Percentiles rank a stretch among this genome's conserved stretches.
These are phyloP conservation scores for Ustilago cynodontis DNA, from an alignment of 1,284 basidiomycete genomes.

Conservation along the genomic window DNA sequence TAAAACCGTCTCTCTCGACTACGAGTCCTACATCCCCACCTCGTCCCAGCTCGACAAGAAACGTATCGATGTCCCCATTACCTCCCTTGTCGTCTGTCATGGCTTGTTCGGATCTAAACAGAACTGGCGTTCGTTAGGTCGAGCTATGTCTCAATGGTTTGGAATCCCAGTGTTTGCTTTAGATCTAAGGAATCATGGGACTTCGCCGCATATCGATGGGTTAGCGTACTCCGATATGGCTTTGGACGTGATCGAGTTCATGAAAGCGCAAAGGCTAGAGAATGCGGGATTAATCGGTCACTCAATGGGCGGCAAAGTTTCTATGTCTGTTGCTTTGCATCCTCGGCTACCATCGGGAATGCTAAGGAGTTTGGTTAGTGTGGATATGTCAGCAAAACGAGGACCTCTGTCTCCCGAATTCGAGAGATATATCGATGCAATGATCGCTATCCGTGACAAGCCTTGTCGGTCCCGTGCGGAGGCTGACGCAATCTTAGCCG, in stretches of 20 bases:
- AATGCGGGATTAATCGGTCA: slow-evolving; percentile 83
- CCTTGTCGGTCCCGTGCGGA: slow-evolving; percentile 76
- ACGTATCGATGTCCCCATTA: slow-evolving; percentile 20
- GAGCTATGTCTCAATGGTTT: slow-evolving; percentile 76
- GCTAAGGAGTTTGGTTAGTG: slow-evolving; percentile 79
- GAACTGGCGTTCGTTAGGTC: slow-evolving; percentile 81
- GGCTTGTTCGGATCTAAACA: slow-evolving; percentile 79
- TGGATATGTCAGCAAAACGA: slow-evolving; percentile 81
- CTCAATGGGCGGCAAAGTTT: slow-evolving; percentile 91
- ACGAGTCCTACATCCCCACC: slow-evolving; percentile 43
- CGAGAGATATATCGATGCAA: slow-evolving; percentile 76
- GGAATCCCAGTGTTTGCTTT: slow-evolving; percentile 79
- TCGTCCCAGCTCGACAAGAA: slow-evolving; percentile 10
- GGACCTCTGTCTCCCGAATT: slow-evolving; percentile 77
- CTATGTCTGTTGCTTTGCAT: slow-evolving; percentile 81
- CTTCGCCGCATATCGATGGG: slow-evolving; percentile 78
- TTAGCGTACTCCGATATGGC: slow-evolving; percentile 82
- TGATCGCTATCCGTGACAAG: slow-evolving; percentile 77
- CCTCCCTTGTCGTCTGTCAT: slow-evolving; percentile 72
- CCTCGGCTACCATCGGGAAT: slow-evolving; percentile 71
- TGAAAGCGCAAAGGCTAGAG: slow-evolving; percentile 70
- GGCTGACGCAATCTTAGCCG: slow-evolving; percentile 77
- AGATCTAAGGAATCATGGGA: slow-evolving; percentile 87
- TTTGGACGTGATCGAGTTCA: slow-evolving; percentile 76
- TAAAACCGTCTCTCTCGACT: slow-evolving; percentile 45